Evolutionary conservation across 1,139 yeast species (phyloP).

Genomic region (Yamadazyma oceani): DNA sequence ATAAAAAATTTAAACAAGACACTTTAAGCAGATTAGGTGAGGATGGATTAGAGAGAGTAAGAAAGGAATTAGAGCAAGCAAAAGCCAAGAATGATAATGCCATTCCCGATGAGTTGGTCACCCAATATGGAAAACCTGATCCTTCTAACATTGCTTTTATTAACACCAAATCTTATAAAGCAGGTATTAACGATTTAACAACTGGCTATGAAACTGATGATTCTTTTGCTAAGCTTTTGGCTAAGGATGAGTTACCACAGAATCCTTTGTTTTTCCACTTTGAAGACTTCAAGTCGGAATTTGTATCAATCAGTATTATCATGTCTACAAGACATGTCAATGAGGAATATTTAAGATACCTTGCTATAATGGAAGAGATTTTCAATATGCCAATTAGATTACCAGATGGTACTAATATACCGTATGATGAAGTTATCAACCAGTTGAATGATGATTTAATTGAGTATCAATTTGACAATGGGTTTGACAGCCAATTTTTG

Average conservation of each 20-base stretch:
- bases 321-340: conserved; percentile 66
- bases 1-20: conserved; percentile 47
- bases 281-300: conserved; percentile 79
- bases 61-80: conserved; percentile 56
- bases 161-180: conserved; percentile 60
- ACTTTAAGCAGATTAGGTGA: conserved; percentile 57
- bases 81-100: conserved; percentile 66
- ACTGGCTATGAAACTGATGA: conserved; percentile 20
- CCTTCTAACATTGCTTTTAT: conserved; percentile 76
- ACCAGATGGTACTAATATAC: conserved; percentile 50
- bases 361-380: conserved; percentile 62
- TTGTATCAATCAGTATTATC: conserved; percentile 68
- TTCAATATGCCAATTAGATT: conserved; percentile 70
- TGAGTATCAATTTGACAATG: conserved; percentile 53
- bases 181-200: conserved; percentile 34
- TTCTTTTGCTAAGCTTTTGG: conserved; percentile 28
- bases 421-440: conserved; percentile 75
- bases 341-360: conserved; percentile 58
- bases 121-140: conserved; percentile 67
- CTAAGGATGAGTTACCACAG: conserved; percentile 39
- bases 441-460: conserved; percentile 74
- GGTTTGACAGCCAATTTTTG: conserved; percentile 59
- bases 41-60: conserved; percentile 57
- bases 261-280: conserved; percentile 75
- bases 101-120: conserved; percentile 68